phyloP scores from a whole-genome alignment of 192 early-diverging fungal species.

The Mortierella alpina region DNA sequence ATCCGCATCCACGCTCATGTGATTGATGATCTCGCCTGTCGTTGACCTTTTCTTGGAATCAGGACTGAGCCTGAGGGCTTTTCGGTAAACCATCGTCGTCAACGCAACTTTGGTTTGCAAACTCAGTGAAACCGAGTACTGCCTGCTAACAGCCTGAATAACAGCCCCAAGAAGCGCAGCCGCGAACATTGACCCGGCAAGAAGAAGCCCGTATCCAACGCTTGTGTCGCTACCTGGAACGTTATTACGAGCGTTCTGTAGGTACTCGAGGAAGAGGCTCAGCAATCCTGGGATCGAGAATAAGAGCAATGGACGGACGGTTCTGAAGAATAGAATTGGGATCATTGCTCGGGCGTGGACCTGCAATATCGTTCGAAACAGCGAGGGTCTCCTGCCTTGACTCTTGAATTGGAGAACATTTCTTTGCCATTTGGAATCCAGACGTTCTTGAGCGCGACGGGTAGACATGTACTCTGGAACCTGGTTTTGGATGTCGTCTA shows the following conservation, averaged over 20 bases:
- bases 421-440: slow-evolving; percentile 8
- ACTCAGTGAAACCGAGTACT: slow-evolving; percentile 30
- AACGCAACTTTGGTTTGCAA: slow-evolving; percentile 76
- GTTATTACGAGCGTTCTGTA: slow-evolving; percentile 5
- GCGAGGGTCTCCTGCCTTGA: neutral
- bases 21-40: slow-evolving; percentile 38
- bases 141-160: slow-evolving; percentile 24
- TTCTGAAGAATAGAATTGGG: slow-evolving; percentile 25
- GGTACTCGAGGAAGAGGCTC: slow-evolving; percentile 22
- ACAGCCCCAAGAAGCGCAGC: slow-evolving; percentile 10
- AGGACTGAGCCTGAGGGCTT: slow-evolving; percentile 80
- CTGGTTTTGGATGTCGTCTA: slow-evolving; percentile 24
- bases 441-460: neutral
- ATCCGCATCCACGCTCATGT: slow-evolving; percentile 43
- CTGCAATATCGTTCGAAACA: slow-evolving; percentile 17
- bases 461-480: slow-evolving; percentile 14
- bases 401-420: slow-evolving; percentile 2
- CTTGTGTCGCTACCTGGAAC: slow-evolving; percentile 26
- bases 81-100: slow-evolving; percentile 82
- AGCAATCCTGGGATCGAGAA: slow-evolving; percentile 31
- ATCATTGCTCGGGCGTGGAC: slow-evolving; percentile 2
- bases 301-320: neutral
- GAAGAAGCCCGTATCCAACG: slow-evolving; percentile 2
- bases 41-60: slow-evolving; percentile 22
- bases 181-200: slow-evolving; percentile 15